Percentiles rank a stretch among this genome's conserved stretches.
Conservation (phyloP, 176 grass and related monocot genomes). For the Triticum turgidum region DNA sequence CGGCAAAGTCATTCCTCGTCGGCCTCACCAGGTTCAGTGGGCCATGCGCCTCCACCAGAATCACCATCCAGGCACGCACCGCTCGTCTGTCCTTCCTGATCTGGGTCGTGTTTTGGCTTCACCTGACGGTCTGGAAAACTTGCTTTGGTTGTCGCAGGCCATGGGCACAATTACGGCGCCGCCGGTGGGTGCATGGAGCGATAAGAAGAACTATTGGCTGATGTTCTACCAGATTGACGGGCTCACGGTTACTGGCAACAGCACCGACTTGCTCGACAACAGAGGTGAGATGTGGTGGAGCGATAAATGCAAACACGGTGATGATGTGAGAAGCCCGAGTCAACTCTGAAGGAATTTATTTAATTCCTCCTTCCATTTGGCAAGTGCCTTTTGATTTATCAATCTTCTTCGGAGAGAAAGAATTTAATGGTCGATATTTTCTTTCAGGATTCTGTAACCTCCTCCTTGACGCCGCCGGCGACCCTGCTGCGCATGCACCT, state of each 20-base stretch:
- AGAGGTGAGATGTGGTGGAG: conserved; percentile 21
- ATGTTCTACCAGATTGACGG: conserved; percentile 30
- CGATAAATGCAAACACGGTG: neutral
- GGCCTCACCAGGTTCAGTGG: conserved; percentile 35
- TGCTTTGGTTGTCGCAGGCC: conserved; percentile 5
- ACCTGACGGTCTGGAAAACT: neutral
- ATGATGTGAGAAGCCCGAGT: neutral
- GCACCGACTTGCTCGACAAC: conserved; percentile 16
- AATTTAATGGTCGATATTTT: no score
- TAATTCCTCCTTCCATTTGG: no score
- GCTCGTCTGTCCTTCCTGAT: no score
- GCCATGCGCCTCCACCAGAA: no score
- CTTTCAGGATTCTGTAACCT: no score
- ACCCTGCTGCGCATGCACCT: no score
- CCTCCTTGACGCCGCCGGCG: no score
- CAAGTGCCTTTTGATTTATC: no score
- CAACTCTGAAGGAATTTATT: neutral
- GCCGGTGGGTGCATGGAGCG: conserved; percentile 25
- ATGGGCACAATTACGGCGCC: conserved; percentile 34
- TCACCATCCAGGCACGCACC: no score
- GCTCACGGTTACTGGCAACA: conserved; percentile 42
- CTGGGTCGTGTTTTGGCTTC: neutral
- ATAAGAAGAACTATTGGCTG: conserved; percentile 16
- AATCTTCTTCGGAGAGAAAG: no score
- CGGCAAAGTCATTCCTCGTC: conserved; percentile 27